Percentiles rank a stretch among this genome's conserved stretches.
phyloP scores from a whole-genome alignment of 2,329 filamentous ascomycete species.

The Penicillium rolfsii region DNA sequence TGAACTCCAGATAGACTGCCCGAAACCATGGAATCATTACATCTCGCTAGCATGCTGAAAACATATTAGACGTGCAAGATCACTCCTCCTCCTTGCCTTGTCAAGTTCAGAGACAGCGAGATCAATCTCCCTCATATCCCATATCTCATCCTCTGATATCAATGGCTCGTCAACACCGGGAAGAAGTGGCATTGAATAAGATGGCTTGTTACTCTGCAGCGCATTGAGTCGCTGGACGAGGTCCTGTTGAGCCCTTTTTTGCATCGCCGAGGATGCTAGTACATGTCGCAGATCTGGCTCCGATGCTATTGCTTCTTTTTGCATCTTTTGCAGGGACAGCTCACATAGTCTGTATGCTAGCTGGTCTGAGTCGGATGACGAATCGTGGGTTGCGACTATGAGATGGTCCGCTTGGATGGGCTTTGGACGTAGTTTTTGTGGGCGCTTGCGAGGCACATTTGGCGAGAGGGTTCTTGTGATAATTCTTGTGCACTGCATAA shows the following conservation, averaged over 20 bases:
- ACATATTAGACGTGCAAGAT: neutral
- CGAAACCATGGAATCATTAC: neutral
- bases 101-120: neutral
- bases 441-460: neutral
- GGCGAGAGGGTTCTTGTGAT: neutral
- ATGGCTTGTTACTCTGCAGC: neutral
- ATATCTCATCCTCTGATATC: neutral
- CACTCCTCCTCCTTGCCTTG: neutral
- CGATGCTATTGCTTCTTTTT: slow-evolving; percentile 25
- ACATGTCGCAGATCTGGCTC: slow-evolving; percentile 29
- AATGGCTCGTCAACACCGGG: neutral
- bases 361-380: slow-evolving; percentile 23
- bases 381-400: neutral
- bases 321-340: slow-evolving; percentile 28
- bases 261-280: slow-evolving; percentile 27
- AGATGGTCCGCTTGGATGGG: neutral
- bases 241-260: slow-evolving; percentile 22
- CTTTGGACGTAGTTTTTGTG: neutral
- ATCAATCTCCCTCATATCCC: neutral
- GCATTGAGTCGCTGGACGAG: slow-evolving; percentile 9
- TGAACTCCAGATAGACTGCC: neutral
- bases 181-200: neutral
- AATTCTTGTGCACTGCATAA: slow-evolving; percentile 2
- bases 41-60: slow-evolving; percentile 4
- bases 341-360: slow-evolving; percentile 29